Evolutionary conservation across 371 early-diverging fungal genomes (phyloP).

Genomic region (Mortierella sp.): DNA sequence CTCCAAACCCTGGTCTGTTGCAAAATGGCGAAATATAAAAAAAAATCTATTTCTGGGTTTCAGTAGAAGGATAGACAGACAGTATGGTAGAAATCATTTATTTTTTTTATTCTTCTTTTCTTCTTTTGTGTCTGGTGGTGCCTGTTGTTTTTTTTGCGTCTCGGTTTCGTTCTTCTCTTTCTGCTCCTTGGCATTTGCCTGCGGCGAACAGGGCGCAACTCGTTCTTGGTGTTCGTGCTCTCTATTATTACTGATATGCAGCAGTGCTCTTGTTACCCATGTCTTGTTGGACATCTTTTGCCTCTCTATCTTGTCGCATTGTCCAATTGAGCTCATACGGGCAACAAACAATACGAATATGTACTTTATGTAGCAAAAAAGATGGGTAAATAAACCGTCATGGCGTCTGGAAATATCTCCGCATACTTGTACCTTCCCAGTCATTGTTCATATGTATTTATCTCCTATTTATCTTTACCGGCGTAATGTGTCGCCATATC

Average conservation of each 20-base stretch:
- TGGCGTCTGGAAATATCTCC: background rate
- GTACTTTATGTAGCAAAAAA: background rate
- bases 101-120: background rate
- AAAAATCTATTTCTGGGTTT: slow-evolving; percentile 1
- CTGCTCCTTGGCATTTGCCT: background rate
- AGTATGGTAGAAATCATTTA: background rate
- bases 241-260: background rate
- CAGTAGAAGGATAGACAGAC: background rate
- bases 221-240: background rate
- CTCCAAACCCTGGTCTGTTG: background rate
- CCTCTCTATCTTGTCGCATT: background rate
- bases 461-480: too few relatives aligned
- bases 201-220: slow-evolving; percentile 3
- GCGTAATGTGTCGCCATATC: too few relatives aligned
- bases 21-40: background rate
- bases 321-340: background rate
- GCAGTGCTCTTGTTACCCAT: background rate
- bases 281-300: background rate
- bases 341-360: background rate
- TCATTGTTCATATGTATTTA: too few relatives aligned
- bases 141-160: background rate
- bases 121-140: background rate
- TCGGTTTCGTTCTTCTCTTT: background rate
- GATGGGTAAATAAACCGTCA: background rate
- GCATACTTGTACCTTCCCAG: background rate